phyloP scores from a whole-genome alignment of 1,139 yeast genomes.

The Yarrowia galli region DNA sequence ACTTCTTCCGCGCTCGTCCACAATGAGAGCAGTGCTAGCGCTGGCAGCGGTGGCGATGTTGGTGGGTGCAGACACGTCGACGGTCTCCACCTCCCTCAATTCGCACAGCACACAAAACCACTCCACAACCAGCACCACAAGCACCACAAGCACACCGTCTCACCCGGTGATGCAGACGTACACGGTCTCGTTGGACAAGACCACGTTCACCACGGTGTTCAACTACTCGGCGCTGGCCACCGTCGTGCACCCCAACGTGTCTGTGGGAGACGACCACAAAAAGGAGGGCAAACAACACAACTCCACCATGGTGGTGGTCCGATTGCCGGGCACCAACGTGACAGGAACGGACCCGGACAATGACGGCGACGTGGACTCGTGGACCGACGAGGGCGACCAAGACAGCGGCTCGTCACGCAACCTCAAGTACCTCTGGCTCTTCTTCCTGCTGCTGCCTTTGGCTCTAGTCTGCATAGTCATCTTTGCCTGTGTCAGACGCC shows the following conservation, averaged over 20 bases:
- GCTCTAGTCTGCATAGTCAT: conserved; percentile 21
- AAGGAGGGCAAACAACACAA: conserved; percentile 4
- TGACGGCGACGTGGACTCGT: conserved; percentile 35
- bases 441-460: conserved; percentile 34
- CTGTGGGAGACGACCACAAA: background rate
- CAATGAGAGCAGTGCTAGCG: conserved; percentile 37
- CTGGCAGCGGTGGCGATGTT: conserved; percentile 31
- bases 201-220: conserved; percentile 34
- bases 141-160: background rate
- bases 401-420: conserved; percentile 19
- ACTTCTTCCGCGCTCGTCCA: conserved; percentile 2
- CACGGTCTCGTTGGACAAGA: conserved; percentile 31
- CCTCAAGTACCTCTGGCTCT: conserved; percentile 38
- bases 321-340: conserved; percentile 30
- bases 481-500: conserved; percentile 27
- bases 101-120: background rate
- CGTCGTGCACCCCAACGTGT: conserved; percentile 7
- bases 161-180: conserved; percentile 26
- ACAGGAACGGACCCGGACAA: conserved; percentile 29
- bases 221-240: conserved; percentile 33
- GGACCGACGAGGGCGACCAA: conserved; percentile 21
- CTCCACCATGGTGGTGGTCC: conserved; percentile 1
- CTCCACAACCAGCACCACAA: no score
- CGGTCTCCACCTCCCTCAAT: background rate
- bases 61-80: conserved; percentile 1